phyloP scores from a whole-genome alignment of 75 land plant species.

The Adiantum capillusveneris region DNA sequence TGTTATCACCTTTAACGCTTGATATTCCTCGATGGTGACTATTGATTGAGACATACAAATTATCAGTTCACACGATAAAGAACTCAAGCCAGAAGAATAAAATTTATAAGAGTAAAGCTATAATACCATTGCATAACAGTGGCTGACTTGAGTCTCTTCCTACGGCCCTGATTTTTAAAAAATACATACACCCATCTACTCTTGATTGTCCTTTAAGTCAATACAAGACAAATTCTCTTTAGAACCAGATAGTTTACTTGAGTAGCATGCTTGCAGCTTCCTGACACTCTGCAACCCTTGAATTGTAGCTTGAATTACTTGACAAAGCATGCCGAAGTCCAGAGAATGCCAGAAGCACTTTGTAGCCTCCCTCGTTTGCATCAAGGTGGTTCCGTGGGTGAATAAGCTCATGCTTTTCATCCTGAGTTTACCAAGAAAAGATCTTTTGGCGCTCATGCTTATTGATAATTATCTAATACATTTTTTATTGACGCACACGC shows the following conservation, averaged over 20 bases:
- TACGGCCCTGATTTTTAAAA: constrained; percentile 41
- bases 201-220: not conserved
- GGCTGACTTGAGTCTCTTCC: constrained; percentile 38
- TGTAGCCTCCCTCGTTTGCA: constrained; percentile 26
- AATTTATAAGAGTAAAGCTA: no score
- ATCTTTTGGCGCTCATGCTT: no score
- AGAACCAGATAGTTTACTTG: constrained; percentile 17
- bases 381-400: constrained; percentile 17
- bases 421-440: no score
- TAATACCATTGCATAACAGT: constrained; percentile 50
- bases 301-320: constrained; percentile 73
- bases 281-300: constrained; percentile 76
- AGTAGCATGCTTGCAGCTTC: constrained; percentile 76
- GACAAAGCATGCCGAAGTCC: constrained; percentile 72
- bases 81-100: no score
- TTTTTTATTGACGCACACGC: no score
- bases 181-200: not conserved
- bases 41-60: no score
- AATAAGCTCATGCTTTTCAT: constrained; percentile 34
- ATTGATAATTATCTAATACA: no score
- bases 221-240: no score
- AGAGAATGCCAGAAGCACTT: constrained; percentile 88
- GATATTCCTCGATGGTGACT: not conserved
- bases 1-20: not conserved
- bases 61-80: no score